These are phyloP conservation scores for Umbelopsis vinacea DNA, from an alignment of 192 early-diverging fungal species.

Conservation along the genomic window DNA sequence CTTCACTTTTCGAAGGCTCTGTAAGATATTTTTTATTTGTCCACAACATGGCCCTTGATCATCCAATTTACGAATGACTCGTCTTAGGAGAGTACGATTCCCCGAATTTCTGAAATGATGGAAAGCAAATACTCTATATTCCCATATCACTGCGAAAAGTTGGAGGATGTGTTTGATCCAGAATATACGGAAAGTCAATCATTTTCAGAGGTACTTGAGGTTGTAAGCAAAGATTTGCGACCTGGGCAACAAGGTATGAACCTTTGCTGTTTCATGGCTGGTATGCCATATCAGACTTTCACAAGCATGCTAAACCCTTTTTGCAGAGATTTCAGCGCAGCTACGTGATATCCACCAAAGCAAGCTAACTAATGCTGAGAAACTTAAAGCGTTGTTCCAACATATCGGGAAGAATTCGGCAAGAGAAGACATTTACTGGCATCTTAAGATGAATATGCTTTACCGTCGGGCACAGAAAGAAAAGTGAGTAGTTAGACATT, in stretches of 20 bases:
- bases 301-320: not conserved
- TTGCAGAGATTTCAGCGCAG: slow-evolving; percentile 3
- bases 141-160: slow-evolving; percentile 40
- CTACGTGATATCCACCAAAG: not conserved
- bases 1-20: slow-evolving; percentile 51
- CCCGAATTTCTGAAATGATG: slow-evolving; percentile 46
- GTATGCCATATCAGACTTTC: not conserved
- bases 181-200: slow-evolving; percentile 43
- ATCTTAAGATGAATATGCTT: slow-evolving; percentile 65
- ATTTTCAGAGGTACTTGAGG: slow-evolving; percentile 42
- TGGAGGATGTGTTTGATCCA: slow-evolving; percentile 72
- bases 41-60: not conserved
- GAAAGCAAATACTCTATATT: slow-evolving; percentile 46
- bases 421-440: slow-evolving; percentile 71
- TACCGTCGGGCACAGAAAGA: slow-evolving; percentile 8
- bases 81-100: slow-evolving; percentile 36
- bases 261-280: too few species aligned
- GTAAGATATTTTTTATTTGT: slow-evolving; percentile 18
- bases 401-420: slow-evolving; percentile 63
- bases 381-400: slow-evolving; percentile 55
- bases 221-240: slow-evolving; percentile 28
- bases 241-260: slow-evolving; percentile 19
- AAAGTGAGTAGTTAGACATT: slow-evolving; percentile 35
- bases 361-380: slow-evolving; percentile 26
- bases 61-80: not conserved